These are phyloP conservation scores for Linaria vulgaris DNA, from an alignment of 257 asterid species.

Conservation along the genomic window DNA sequence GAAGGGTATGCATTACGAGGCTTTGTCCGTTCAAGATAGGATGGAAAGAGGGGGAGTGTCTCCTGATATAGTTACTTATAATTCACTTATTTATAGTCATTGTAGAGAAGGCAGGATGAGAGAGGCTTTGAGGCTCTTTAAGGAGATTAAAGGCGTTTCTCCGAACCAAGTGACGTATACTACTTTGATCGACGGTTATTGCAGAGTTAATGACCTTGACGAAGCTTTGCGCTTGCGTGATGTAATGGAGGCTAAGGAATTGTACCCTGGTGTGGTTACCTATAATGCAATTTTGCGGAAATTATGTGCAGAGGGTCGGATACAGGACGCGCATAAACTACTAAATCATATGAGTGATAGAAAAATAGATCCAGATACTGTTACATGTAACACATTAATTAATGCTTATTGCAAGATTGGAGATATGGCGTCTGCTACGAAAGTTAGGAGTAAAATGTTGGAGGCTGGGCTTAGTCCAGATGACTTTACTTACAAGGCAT, in stretches of 20 bases:
- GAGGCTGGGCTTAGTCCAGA: conserved; percentile 76
- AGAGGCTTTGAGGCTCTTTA: conserved; percentile 73
- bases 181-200: conserved; percentile 84
- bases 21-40: conserved; percentile 77
- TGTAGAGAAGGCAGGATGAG: conserved; percentile 89
- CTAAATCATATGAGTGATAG: conserved; percentile 66
- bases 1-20: conserved; percentile 91
- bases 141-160: conserved; percentile 57
- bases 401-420: conserved; percentile 87
- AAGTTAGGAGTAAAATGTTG: conserved; percentile 63
- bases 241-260: conserved; percentile 63
- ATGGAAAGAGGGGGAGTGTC: conserved; percentile 63
- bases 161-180: conserved; percentile 80
- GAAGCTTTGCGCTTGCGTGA: conserved; percentile 58
- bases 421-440: conserved; percentile 73
- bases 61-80: conserved; percentile 83
- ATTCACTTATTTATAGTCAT: conserved; percentile 74
- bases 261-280: conserved; percentile 70
- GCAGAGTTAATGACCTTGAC: conserved; percentile 59
- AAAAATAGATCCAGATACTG: conserved; percentile 61
- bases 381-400: conserved; percentile 86
- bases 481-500: conserved; percentile 75
- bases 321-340: conserved; percentile 64
- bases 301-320: conserved; percentile 73
- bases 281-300: conserved; percentile 79